Percentiles rank a stretch among this genome's conserved stretches.
Conservation (phyloP, 1,139 yeast genomes). For the Tardiomyces depauwii region DNA sequence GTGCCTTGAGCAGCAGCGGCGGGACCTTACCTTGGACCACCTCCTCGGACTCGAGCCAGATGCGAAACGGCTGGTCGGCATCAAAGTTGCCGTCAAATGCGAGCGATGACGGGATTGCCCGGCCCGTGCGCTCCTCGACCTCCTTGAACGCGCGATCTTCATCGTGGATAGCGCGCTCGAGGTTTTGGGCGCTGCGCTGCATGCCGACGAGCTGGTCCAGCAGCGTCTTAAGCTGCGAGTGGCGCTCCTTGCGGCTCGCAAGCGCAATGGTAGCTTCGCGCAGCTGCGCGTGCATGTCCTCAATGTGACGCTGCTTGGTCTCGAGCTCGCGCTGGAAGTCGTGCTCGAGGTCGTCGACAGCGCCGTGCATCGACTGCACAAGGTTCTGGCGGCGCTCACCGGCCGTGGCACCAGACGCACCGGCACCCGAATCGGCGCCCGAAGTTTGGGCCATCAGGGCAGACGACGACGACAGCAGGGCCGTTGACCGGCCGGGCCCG, state of each 20-base stretch:
- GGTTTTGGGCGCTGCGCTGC: slow-evolving; percentile 41
- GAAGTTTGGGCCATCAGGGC: not conserved
- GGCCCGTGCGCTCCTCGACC: slow-evolving; percentile 18
- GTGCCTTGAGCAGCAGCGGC: slow-evolving; percentile 46
- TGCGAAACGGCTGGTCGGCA: slow-evolving; percentile 79
- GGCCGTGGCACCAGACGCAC: not conserved
- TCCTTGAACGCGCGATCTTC: slow-evolving; percentile 43
- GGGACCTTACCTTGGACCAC: slow-evolving; percentile 7
- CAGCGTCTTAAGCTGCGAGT: slow-evolving; percentile 32
- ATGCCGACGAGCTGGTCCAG: slow-evolving; percentile 34
- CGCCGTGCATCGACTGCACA: slow-evolving; percentile 32
- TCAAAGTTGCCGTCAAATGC: slow-evolving; percentile 49
- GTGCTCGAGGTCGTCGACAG: slow-evolving; percentile 30
- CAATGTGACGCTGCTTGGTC: slow-evolving; percentile 35
- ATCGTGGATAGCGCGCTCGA: slow-evolving; percentile 45
- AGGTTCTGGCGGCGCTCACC: slow-evolving; percentile 32
- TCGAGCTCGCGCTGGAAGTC: slow-evolving; percentile 40
- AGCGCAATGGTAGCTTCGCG: slow-evolving; percentile 37
- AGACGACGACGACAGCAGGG: not conserved
- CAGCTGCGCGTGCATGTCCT: slow-evolving; percentile 35
- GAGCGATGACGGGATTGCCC: slow-evolving; percentile 5
- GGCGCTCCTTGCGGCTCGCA: slow-evolving; percentile 34
- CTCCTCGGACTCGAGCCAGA: slow-evolving; percentile 22
- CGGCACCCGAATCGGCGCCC: not conserved
- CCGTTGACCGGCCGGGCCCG: slow-evolving; percentile 4